Evolutionary conservation across 2,329 filamentous ascomycete genomes (phyloP).

Genomic region (Diplodia corticola): DNA sequence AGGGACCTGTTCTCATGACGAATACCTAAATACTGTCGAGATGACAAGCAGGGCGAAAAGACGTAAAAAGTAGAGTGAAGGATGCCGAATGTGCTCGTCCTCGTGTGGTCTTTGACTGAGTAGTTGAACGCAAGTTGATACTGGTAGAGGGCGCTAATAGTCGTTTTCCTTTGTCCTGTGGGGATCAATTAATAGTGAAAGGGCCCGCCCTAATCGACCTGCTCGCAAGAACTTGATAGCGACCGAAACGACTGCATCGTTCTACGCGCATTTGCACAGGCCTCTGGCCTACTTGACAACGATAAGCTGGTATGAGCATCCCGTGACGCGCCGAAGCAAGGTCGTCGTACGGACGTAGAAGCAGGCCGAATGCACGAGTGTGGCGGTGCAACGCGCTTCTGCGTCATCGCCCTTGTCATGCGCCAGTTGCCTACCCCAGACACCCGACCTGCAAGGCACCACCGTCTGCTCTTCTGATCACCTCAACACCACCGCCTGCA

Average conservation of each 20-base stretch:
- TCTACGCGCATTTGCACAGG: neutral
- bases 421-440: constrained; percentile 6
- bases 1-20: neutral
- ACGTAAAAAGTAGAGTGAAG: neutral
- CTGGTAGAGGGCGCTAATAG: no score
- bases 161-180: no score
- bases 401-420: constrained; percentile 16
- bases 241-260: no score
- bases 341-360: neutral
- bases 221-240: no score
- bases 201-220: no score
- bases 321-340: neutral
- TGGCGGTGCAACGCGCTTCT: constrained; percentile 4
- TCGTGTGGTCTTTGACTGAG: no score
- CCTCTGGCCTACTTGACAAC: neutral
- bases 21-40: neutral
- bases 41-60: neutral
- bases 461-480: neutral
- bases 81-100: neutral
- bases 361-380: neutral
- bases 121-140: no score
- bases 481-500: neutral
- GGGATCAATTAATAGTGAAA: no score
- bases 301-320: neutral
- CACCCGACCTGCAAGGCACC: constrained; percentile 12